Percentiles rank a stretch among this genome's conserved stretches.
Conservation (phyloP, 495 filamentous ascomycete genomes). For the Rostrohypoxylon terebratum region DNA sequence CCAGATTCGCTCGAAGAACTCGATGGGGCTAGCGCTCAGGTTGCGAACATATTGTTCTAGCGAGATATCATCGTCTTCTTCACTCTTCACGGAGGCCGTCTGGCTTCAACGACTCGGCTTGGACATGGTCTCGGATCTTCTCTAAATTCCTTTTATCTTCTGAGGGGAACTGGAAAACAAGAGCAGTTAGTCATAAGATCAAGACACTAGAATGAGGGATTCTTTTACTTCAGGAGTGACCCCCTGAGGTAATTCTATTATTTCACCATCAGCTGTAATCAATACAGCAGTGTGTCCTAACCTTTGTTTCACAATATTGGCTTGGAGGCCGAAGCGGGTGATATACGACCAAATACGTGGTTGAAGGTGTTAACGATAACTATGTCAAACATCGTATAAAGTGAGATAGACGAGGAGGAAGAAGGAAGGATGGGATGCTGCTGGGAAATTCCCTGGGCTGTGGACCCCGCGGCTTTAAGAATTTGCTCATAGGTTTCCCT, state of each 20-base stretch:
- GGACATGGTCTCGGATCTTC: constrained; percentile 48
- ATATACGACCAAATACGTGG: constrained; percentile 53
- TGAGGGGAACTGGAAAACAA: constrained; percentile 1
- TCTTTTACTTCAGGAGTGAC: constrained; percentile 5
- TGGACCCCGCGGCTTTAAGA: background rate
- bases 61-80: constrained; percentile 36
- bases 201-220: background rate
- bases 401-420: background rate
- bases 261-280: background rate
- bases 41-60: constrained; percentile 45
- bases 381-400: constrained; percentile 8
- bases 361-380: constrained; percentile 55
- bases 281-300: constrained; percentile 3
- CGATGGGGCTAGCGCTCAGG: constrained; percentile 38
- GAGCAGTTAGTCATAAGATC: background rate
- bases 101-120: constrained; percentile 41
- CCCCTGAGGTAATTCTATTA: constrained; percentile 9
- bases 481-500: background rate
- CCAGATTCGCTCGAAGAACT: constrained; percentile 38
- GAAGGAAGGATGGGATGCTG: background rate
- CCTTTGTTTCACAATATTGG: constrained; percentile 56
- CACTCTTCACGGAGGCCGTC: constrained; percentile 32
- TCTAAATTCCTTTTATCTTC: constrained; percentile 49
- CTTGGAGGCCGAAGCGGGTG: constrained; percentile 52
- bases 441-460: background rate